phyloP scores from a whole-genome alignment of 2,329 filamentous ascomycete genomes.

The Leptographium lundbergii region DNA sequence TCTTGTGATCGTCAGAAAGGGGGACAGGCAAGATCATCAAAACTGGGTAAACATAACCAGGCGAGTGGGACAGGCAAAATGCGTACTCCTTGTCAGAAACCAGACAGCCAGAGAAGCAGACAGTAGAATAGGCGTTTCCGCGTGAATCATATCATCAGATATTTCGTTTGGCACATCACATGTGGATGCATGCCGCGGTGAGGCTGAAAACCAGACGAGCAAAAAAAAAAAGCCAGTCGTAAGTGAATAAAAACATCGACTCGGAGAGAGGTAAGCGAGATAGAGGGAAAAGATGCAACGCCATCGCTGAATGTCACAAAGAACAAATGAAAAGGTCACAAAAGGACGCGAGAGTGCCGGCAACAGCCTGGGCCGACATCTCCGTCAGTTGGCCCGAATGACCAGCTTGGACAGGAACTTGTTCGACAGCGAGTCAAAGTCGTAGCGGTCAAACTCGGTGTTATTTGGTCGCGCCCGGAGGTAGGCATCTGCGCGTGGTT shows the following conservation, averaged over 20 bases:
- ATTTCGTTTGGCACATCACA: conserved; percentile 6
- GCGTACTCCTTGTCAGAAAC: not conserved
- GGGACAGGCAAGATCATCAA: conserved; percentile 1
- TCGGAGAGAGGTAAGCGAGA: not conserved
- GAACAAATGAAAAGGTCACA: conserved; percentile 1
- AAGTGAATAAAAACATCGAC: not conserved
- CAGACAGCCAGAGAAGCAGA: conserved; percentile 1
- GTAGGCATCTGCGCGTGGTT: conserved; percentile 57
- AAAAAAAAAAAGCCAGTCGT: not conserved
- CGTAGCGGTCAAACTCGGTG: conserved; percentile 72
- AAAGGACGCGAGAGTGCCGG: not conserved
- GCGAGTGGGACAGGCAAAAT: not conserved
- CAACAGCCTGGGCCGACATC: not conserved
- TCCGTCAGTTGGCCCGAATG: conserved; percentile 74
- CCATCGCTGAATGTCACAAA: conserved; percentile 18
- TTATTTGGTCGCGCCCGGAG: conserved; percentile 62
- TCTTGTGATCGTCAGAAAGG: conserved; percentile 1
- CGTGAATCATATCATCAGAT: conserved; percentile 1
- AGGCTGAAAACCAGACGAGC: conserved; percentile 1
- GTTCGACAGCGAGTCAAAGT: conserved; percentile 93
- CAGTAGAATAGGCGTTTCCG: conserved; percentile 5
- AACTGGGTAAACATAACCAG: not conserved
- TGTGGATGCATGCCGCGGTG: conserved; percentile 2
- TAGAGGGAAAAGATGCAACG: conserved; percentile 10
- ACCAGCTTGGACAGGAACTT: conserved; percentile 96